These are phyloP conservation scores for Cyathus pygmaeus DNA, from an alignment of 1,284 basidiomycete genomes.

Conservation along the genomic window DNA sequence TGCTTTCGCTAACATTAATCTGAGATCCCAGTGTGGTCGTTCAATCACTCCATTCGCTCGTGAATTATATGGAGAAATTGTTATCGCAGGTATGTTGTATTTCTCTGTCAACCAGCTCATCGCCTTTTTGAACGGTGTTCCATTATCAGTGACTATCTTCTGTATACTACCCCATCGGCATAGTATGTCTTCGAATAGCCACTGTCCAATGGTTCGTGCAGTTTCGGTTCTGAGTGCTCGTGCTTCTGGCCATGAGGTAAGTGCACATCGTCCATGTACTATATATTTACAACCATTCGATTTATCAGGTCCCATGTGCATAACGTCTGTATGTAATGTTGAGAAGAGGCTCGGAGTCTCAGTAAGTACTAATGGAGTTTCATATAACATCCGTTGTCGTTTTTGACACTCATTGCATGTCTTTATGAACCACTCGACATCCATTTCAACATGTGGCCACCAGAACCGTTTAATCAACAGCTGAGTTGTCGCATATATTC, in stretches of 20 bases:
- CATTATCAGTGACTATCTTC: neutral
- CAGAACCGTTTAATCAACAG: slow-evolving; percentile 29
- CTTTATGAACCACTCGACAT: slow-evolving; percentile 34
- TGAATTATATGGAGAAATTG: neutral
- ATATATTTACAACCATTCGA: slow-evolving; percentile 24
- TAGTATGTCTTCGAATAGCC: slow-evolving; percentile 12
- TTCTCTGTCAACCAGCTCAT: neutral
- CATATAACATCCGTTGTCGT: slow-evolving; percentile 16
- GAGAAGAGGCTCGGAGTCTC: slow-evolving; percentile 24
- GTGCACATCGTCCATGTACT: slow-evolving; percentile 18
- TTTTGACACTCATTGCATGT: slow-evolving; percentile 43
- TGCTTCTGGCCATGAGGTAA: slow-evolving; percentile 12
- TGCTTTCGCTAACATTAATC: neutral
- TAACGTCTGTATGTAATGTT: slow-evolving; percentile 17
- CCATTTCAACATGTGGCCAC: slow-evolving; percentile 38
- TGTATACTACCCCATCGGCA: neutral
- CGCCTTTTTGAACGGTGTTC: neutral
- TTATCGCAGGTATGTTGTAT: neutral
- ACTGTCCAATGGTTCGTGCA: slow-evolving; percentile 1
- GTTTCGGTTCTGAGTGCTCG: neutral
- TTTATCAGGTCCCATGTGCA: slow-evolving; percentile 19
- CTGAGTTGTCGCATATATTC: slow-evolving; percentile 24
- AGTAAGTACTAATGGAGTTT: slow-evolving; percentile 18
- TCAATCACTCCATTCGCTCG: neutral
- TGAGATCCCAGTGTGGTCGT: neutral